Base-by-base conservation (phyloP, 1,284 basidiomycete genomes). In the Caloboletus inedulis region DNA sequence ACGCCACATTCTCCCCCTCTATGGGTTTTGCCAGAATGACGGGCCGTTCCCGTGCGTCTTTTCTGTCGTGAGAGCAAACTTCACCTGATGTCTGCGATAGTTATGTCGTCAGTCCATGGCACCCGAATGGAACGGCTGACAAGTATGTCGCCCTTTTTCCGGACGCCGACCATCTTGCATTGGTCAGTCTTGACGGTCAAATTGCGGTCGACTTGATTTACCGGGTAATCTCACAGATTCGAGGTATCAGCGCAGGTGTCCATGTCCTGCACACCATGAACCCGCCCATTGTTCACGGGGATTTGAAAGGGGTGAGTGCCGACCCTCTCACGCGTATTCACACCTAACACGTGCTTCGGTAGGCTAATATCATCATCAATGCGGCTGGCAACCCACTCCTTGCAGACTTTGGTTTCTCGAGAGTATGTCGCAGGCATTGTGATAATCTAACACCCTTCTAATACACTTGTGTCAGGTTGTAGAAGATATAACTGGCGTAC, bases 341-440 rank as follows among this genome's bases (percentile, higher is more conserved):
- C 7, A 34, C 6, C 42, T 58, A 27, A 67, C 18, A n/a, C n/a
- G 2, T 39, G 3, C 44, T 47, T 25, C 51, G n/a, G 53, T 47
- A 83, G 81, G 71, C 71, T 29, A 84, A 81, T 55, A 73, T 84
- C 18, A 70, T 80, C 27, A 75, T 84, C 27, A 66, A 78, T 58
- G 62, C 68, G 16, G 51, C 62, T 33, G 78, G 80, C 0, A 65
- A 72, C 18, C 79, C 82, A 19, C 68, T 80, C 14, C 67, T 84
- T 21, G 74, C 82, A 5, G 81, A 84, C 58, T 84, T 82, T 60
- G 81, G 82, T 14, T 70, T 84, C 40, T 78, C 80, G 16, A 73
- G 76, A 63, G 78, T 78, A 51, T 30, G 63, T 46, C 10, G 14
- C 21, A 19, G 33, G 25, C 37, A 36, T 41, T 23, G 10, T 27